A percentile compares a stretch with the other conserved stretches of the same genome.
These are phyloP conservation scores for Ogataea hybrid DNA, from an alignment of 1,139 yeast genomes.

Conservation along the genomic window DNA sequence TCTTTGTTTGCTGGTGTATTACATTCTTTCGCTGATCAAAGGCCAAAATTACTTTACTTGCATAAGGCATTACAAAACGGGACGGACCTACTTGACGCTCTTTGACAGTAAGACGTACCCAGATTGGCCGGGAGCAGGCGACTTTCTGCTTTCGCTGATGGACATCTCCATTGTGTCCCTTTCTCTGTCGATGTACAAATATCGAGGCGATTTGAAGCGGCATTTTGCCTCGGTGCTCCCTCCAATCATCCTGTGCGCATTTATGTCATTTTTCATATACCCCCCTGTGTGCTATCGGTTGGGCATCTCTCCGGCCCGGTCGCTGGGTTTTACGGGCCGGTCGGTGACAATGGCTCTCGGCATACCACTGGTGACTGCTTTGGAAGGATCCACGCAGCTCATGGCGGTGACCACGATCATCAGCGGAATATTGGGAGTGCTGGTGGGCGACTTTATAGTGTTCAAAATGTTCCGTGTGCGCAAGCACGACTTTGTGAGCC, in stretches of 20 bases:
- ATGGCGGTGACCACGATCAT: conserved; percentile 80
- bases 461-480: conserved; percentile 47
- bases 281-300: conserved; percentile 66
- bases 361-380: conserved; percentile 61
- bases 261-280: conserved; percentile 61
- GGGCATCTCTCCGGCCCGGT: conserved; percentile 57
- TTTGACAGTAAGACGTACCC: conserved; percentile 40
- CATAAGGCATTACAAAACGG: conserved; percentile 61
- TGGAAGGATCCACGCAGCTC: conserved; percentile 67
- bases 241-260: conserved; percentile 57
- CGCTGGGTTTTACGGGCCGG: conserved; percentile 76
- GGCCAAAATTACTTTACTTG: conserved; percentile 44
- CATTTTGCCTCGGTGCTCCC: conserved; percentile 60
- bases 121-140: conserved; percentile 80
- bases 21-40: conserved; percentile 54
- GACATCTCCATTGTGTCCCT: conserved; percentile 75
- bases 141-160: conserved; percentile 65
- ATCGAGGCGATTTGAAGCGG: conserved; percentile 58
- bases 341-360: conserved; percentile 83
- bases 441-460: conserved; percentile 57
- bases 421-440: conserved; percentile 74
- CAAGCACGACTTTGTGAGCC: conserved; percentile 65
- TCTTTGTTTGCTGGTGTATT: conserved; percentile 57
- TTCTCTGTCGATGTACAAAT: conserved; percentile 75
- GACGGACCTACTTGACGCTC: conserved; percentile 59